Percentiles rank a stretch among this genome's conserved stretches.
Evolutionary conservation across 78 protist species (phyloP).

Genomic region (Isochrysis galbana): DNA sequence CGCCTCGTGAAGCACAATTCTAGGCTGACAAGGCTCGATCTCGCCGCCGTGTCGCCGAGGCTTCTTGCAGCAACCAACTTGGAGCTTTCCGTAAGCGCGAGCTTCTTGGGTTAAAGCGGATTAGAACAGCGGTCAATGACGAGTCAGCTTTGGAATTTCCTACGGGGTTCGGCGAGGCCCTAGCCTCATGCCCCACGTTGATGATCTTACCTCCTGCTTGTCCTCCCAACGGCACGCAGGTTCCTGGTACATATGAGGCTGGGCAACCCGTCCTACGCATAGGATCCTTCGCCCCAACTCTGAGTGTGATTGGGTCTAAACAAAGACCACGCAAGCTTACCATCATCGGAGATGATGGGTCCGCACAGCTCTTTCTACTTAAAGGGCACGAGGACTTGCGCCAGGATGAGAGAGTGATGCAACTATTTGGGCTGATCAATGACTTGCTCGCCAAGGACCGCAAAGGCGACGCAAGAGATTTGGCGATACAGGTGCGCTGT

Average conservation of each 20-base stretch:
- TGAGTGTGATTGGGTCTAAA: constrained; percentile 90
- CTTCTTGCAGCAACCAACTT: constrained; percentile 64
- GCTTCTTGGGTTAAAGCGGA: too few relatives aligned
- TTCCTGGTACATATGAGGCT: constrained; percentile 3
- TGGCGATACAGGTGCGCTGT: too few relatives aligned
- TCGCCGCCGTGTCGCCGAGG: constrained; percentile 83
- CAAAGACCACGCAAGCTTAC: constrained; percentile 96
- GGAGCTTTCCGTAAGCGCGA: constrained; percentile 91
- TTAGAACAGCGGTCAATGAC: too few relatives aligned
- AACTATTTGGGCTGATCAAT: constrained; percentile 95
- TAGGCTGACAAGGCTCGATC: constrained; percentile 81
- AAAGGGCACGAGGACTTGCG: constrained; percentile 94
- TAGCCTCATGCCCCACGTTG: too few relatives aligned
- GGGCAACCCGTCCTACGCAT: constrained; percentile 74
- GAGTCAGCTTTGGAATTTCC: too few relatives aligned
- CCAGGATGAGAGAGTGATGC: constrained; percentile 74
- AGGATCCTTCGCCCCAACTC: constrained; percentile 62
- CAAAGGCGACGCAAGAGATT: not conserved
- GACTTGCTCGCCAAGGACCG: constrained; percentile 60
- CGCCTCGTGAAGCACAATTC: constrained; percentile 85
- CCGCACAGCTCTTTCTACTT: constrained; percentile 78
- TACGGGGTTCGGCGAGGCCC: too few relatives aligned
- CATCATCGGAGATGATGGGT: constrained; percentile 64
- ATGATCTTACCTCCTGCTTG: too few relatives aligned
- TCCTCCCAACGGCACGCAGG: too few relatives aligned